These are phyloP conservation scores for Chlorociboria aeruginascens DNA, from an alignment of 495 filamentous ascomycete genomes.

Conservation along the genomic window DNA sequence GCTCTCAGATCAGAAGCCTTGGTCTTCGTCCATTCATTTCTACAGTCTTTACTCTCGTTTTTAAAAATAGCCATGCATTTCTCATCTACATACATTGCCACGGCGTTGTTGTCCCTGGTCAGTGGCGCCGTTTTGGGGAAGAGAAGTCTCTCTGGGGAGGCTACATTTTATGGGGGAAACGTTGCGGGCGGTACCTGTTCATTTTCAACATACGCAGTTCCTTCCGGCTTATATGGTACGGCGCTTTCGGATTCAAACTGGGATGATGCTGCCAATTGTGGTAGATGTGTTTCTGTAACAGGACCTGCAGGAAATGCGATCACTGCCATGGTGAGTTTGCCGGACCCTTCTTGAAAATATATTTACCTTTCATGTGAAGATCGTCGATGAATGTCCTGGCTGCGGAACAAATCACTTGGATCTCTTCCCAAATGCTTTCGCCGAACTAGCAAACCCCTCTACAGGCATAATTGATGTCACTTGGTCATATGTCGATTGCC, in stretches of 20 bases:
- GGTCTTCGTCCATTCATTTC: conserved; percentile 17
- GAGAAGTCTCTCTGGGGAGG: conserved; percentile 23
- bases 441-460: conserved; percentile 29
- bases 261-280: conserved; percentile 40
- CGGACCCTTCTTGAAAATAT: background rate
- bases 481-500: conserved; percentile 39
- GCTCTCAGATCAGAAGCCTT: no score
- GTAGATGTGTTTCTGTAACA: conserved; percentile 43
- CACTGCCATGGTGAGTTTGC: conserved; percentile 44
- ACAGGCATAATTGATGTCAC: conserved; percentile 42
- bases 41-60: conserved; percentile 2
- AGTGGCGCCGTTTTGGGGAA: conserved; percentile 11
- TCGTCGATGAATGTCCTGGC: conserved; percentile 49
- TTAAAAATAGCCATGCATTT: conserved; percentile 13
- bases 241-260: conserved; percentile 40
- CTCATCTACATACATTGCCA: conserved; percentile 5
- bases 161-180: conserved; percentile 46
- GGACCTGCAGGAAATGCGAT: conserved; percentile 42
- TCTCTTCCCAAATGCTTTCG: conserved; percentile 45
- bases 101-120: conserved; percentile 10
- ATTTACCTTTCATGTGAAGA: conserved; percentile 20
- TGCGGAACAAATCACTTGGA: conserved; percentile 46
- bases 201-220: conserved; percentile 45
- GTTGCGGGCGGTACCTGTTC: conserved; percentile 44
- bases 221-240: conserved; percentile 39